These are phyloP conservation scores for Mycena citricolor DNA, from an alignment of 1,284 basidiomycete species.

Conservation along the genomic window DNA sequence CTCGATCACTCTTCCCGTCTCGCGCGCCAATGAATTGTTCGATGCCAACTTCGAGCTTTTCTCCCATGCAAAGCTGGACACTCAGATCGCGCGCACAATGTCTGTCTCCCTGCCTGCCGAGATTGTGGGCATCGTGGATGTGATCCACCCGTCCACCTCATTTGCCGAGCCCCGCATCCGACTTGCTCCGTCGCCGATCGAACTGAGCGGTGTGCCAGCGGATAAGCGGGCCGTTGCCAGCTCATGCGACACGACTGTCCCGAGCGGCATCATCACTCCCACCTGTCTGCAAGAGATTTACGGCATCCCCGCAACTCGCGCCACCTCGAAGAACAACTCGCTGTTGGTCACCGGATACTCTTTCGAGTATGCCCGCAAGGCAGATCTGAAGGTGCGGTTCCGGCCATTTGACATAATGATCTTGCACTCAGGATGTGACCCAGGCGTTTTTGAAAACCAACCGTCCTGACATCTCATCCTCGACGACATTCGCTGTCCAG, in stretches of 20 bases:
- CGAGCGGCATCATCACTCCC: conserved; percentile 49
- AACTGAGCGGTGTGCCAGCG: conserved; percentile 20
- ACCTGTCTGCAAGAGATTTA: conserved; percentile 59
- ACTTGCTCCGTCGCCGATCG: conserved; percentile 31
- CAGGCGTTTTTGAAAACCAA: conserved; percentile 40
- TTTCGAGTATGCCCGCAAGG: conserved; percentile 43
- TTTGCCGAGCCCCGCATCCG: conserved; percentile 38
- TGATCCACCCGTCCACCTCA: conserved; percentile 44
- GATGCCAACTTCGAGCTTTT: conserved; percentile 40
- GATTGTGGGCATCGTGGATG: conserved; percentile 39
- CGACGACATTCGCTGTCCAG: conserved; percentile 28
- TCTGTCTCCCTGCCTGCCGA: conserved; percentile 41
- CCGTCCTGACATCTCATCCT: conserved; percentile 24
- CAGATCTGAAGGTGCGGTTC: conserved; percentile 40
- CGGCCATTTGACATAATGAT: too few relatives aligned
- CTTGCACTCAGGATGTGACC: too few relatives aligned
- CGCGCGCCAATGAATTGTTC: conserved; percentile 44
- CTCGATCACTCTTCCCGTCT: conserved; percentile 37
- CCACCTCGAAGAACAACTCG: conserved; percentile 43
- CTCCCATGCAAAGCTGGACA: conserved; percentile 34
- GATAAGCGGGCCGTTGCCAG: conserved; percentile 3
- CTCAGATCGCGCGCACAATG: conserved; percentile 40
- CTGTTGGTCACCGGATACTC: conserved; percentile 58
- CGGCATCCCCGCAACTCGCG: conserved; percentile 48
- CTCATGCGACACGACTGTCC: conserved; percentile 10